Percentiles rank a stretch among this genome's conserved stretches.
These are phyloP conservation scores for Candida tunisiensis DNA, from an alignment of 1,139 yeast species.

Conservation along the genomic window DNA sequence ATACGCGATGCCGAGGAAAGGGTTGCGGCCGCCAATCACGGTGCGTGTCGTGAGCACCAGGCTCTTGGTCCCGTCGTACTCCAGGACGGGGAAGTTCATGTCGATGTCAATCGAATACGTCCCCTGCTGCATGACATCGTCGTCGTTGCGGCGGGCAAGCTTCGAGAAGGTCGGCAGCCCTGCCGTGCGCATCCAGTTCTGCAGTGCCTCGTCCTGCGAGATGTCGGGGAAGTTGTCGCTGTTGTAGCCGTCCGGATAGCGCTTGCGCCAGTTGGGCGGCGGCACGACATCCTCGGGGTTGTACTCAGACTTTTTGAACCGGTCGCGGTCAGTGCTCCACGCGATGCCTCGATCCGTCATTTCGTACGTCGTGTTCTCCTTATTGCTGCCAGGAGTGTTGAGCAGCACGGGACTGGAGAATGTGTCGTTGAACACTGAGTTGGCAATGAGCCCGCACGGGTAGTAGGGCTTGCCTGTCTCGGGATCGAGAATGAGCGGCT, in stretches of 20 bases:
- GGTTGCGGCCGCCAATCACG: slow-evolving; percentile 80
- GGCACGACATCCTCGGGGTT: slow-evolving; percentile 63
- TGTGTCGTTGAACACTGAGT: slow-evolving; percentile 83
- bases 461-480: slow-evolving; percentile 49
- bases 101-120: slow-evolving; percentile 59
- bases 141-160: slow-evolving; percentile 65
- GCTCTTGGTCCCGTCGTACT: slow-evolving; percentile 69
- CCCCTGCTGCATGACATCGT: slow-evolving; percentile 43
- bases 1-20: slow-evolving; percentile 79
- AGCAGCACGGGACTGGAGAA: slow-evolving; percentile 34
- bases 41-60: slow-evolving; percentile 71
- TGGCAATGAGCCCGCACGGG: slow-evolving; percentile 95
- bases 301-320: slow-evolving; percentile 70
- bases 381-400: slow-evolving; percentile 22
- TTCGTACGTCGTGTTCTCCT: slow-evolving; percentile 27
- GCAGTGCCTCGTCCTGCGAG: slow-evolving; percentile 63
- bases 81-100: slow-evolving; percentile 75
- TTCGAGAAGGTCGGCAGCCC: slow-evolving; percentile 79
- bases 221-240: slow-evolving; percentile 73
- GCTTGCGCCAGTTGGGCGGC: slow-evolving; percentile 86
- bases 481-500: slow-evolving; percentile 48
- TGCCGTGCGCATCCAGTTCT: slow-evolving; percentile 96
- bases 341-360: slow-evolving; percentile 65
- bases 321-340: slow-evolving; percentile 66
- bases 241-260: slow-evolving; percentile 81